These are phyloP conservation scores for Yarrowia sp. DNA, from an alignment of 805 yeast genomes.

Conservation along the genomic window DNA sequence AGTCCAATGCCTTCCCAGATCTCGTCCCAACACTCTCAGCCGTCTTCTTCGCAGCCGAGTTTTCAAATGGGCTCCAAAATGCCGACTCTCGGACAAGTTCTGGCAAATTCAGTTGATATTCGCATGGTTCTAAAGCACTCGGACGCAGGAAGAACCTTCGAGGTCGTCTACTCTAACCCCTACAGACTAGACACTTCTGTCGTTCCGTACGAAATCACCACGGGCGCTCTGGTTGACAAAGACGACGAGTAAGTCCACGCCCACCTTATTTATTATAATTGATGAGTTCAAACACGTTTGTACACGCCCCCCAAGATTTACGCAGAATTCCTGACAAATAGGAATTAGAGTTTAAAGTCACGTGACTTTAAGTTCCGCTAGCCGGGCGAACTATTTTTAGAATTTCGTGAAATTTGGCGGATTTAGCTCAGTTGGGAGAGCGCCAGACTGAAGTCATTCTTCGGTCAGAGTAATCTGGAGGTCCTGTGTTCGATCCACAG, in stretches of 20 bases:
- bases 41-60: not conserved
- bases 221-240: not conserved
- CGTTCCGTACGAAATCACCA: not conserved
- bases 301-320: too few relatives aligned
- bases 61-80: not conserved
- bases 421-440: constrained; percentile 44
- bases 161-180: not conserved
- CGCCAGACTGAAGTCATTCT: constrained; percentile 40
- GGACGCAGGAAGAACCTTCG: not conserved
- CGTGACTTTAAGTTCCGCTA: not conserved
- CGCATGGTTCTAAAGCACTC: not conserved
- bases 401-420: constrained; percentile 7
- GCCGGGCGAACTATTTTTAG: not conserved
- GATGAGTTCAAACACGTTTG: not conserved
- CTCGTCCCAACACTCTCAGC: not conserved
- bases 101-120: not conserved
- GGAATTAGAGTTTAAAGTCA: not conserved
- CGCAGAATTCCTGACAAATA: too few relatives aligned
- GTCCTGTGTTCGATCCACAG: constrained; percentile 83
- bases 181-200: not conserved
- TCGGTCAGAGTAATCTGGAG: constrained; percentile 52
- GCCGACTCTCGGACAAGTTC: not conserved
- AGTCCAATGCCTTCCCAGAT: not conserved
- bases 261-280: not conserved
- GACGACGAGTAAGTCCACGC: not conserved